Conservation (phyloP, 208 protist genomes). For the Leishmania aethiopica region DNA sequence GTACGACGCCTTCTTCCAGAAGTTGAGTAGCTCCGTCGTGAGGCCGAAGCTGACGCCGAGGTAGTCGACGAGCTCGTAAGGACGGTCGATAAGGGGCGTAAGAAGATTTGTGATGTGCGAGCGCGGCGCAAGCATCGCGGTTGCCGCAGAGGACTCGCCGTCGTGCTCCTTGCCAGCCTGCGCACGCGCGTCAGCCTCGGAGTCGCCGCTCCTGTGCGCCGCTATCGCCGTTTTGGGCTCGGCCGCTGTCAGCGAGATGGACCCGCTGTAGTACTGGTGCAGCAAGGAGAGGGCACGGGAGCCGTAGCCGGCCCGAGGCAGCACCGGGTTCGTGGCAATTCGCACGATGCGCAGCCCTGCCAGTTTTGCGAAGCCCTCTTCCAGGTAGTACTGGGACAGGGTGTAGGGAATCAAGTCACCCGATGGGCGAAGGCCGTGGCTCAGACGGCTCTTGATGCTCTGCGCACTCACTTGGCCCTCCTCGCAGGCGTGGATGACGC, state of each 20-base stretch:
- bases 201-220: background rate
- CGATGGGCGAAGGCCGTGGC: slow-evolving; percentile 89
- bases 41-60: slow-evolving; percentile 98
- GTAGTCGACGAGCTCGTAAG: slow-evolving; percentile 96
- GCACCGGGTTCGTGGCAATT: slow-evolving; percentile 98
- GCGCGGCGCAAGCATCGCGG: slow-evolving; percentile 37
- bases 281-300: slow-evolving; percentile 93
- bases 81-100: slow-evolving; percentile 79
- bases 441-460: slow-evolving; percentile 83
- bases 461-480: slow-evolving; percentile 96
- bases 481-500: slow-evolving; percentile 97
- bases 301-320: slow-evolving; percentile 98
- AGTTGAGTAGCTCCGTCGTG: slow-evolving; percentile 96
- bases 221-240: background rate
- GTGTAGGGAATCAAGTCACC: slow-evolving; percentile 99
- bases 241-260: slow-evolving; percentile 63
- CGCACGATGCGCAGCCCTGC: slow-evolving; percentile 97
- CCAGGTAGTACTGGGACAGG: slow-evolving; percentile 96
- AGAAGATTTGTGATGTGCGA: slow-evolving; percentile 81
- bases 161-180: background rate
- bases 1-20: slow-evolving; percentile 95
- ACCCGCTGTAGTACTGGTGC: slow-evolving; percentile 94
- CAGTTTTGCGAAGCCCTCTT: slow-evolving; percentile 95
- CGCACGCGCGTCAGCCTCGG: background rate
- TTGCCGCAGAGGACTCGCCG: slow-evolving; percentile 16